A percentile compares a stretch with the other conserved stretches of the same genome.
phyloP scores from a whole-genome alignment of 441 rosid genomes.

The Iberis amara region DNA sequence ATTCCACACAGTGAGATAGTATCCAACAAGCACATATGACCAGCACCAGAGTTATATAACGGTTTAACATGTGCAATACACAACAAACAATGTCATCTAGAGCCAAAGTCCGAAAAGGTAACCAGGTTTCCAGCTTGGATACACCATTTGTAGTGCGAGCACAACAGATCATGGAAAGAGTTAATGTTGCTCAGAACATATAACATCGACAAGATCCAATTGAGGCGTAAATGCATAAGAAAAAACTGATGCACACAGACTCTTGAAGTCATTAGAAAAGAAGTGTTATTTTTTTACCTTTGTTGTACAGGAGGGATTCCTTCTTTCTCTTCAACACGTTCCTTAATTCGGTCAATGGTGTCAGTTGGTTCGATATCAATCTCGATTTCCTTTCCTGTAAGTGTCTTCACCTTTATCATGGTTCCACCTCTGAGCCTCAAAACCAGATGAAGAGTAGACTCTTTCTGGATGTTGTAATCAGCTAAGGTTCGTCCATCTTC shows the following conservation, averaged over 20 bases:
- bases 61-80: neutral
- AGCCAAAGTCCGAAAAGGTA: neutral
- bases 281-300: slow-evolving; percentile 41
- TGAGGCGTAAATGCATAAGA: too few relatives aligned
- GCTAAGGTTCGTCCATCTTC: slow-evolving; percentile 91
- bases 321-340: slow-evolving; percentile 93
- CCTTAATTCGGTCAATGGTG: slow-evolving; percentile 92
- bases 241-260: neutral
- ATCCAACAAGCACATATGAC: neutral
- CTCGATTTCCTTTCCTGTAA: slow-evolving; percentile 88
- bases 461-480: slow-evolving; percentile 84
- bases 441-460: slow-evolving; percentile 85
- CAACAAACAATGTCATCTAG: neutral
- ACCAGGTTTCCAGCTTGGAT: too few relatives aligned
- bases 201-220: too few relatives aligned
- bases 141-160: neutral
- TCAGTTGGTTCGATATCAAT: slow-evolving; percentile 90
- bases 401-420: slow-evolving; percentile 93
- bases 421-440: slow-evolving; percentile 95
- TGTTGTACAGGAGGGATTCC: slow-evolving; percentile 99
- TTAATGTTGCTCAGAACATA: neutral
- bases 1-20: neutral
- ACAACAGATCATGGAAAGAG: neutral
- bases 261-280: neutral
- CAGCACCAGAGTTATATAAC: neutral